Percentiles rank a stretch among this genome's conserved stretches.
Conservation (phyloP, 2,329 filamentous ascomycete genomes). For the Paraphaeosphaeria minitans region DNA sequence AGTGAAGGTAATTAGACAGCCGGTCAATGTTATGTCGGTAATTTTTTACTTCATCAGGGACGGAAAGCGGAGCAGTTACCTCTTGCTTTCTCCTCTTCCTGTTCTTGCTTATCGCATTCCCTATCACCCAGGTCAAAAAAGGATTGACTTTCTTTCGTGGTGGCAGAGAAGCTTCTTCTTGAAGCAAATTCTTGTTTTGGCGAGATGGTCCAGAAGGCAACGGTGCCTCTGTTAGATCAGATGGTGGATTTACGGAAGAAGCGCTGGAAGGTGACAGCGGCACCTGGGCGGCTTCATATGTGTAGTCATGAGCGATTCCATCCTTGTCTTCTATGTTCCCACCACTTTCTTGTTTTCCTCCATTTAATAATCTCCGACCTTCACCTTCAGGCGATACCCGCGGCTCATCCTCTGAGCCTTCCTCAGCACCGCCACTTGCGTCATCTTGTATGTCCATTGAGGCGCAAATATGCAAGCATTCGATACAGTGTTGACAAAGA, state of each 20-base stretch:
- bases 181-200: slow-evolving; percentile 1
- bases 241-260: not conserved
- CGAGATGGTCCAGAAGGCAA: slow-evolving; percentile 7
- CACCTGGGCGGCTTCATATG: not conserved
- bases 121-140: not conserved
- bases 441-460: not conserved
- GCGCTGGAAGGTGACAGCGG: slow-evolving; percentile 3
- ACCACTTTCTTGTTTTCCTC: not conserved
- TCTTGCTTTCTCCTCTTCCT: not conserved
- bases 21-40: slow-evolving; percentile 11
- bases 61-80: not conserved
- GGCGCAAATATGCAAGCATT: not conserved
- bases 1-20: slow-evolving; percentile 7
- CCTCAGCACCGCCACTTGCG: not conserved
- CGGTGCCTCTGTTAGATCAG: not conserved
- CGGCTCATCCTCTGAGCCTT: not conserved
- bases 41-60: slow-evolving; percentile 1
- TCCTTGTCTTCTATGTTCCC: not conserved
- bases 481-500: not conserved
- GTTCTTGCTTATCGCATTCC: not conserved
- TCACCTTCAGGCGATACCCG: not conserved
- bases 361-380: not conserved
- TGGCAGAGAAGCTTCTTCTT: slow-evolving; percentile 4
- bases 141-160: slow-evolving; percentile 1
- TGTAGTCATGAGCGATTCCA: not conserved